Percentiles rank a stretch among this genome's conserved stretches.
Evolutionary conservation across 352 stramenopile genomes (phyloP).

Genomic region (Pythium sukuiense): DNA sequence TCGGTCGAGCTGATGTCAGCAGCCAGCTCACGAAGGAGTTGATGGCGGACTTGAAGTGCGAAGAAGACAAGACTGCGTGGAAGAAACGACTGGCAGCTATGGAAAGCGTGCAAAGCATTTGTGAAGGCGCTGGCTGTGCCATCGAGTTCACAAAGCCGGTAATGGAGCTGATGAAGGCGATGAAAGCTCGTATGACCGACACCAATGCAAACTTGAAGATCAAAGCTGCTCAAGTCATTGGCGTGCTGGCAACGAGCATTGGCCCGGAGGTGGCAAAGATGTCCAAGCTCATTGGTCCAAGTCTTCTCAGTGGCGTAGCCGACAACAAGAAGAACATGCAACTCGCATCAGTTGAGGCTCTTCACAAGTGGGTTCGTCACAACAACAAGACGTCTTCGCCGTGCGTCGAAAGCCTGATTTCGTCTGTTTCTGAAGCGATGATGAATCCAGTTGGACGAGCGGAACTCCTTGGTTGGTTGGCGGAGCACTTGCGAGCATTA

Average conservation of each 20-base stretch:
- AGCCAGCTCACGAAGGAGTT: constrained; percentile 84
- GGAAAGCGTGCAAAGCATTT: constrained; percentile 77
- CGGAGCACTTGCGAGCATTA: constrained; percentile 62
- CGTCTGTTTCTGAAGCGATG: constrained; percentile 66
- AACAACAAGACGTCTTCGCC: constrained; percentile 54
- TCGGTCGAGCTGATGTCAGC: constrained; percentile 79
- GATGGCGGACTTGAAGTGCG: constrained; percentile 84
- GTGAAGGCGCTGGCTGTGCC: constrained; percentile 63
- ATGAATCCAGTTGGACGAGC: constrained; percentile 76
- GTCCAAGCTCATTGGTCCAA: constrained; percentile 77
- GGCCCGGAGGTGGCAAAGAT: constrained; percentile 76
- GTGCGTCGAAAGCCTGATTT: constrained; percentile 76
- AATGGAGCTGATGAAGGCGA: constrained; percentile 65
- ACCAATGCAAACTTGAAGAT: constrained; percentile 89
- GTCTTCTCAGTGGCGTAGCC: constrained; percentile 63
- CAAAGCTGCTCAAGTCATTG: constrained; percentile 84
- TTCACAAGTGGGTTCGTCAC: constrained; percentile 86
- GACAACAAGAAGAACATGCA: constrained; percentile 92
- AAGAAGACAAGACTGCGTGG: constrained; percentile 83
- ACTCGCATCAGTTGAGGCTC: constrained; percentile 62
- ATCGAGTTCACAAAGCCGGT: constrained; percentile 87
- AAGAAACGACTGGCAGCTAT: constrained; percentile 85
- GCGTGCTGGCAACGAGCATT: constrained; percentile 69
- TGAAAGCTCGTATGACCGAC: constrained; percentile 81
- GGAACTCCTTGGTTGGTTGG: constrained; percentile 75